A percentile compares a stretch with the other conserved stretches of the same genome.
These are phyloP conservation scores for Solanum virginianum DNA, from an alignment of 257 asterid genomes.

Conservation along the genomic window DNA sequence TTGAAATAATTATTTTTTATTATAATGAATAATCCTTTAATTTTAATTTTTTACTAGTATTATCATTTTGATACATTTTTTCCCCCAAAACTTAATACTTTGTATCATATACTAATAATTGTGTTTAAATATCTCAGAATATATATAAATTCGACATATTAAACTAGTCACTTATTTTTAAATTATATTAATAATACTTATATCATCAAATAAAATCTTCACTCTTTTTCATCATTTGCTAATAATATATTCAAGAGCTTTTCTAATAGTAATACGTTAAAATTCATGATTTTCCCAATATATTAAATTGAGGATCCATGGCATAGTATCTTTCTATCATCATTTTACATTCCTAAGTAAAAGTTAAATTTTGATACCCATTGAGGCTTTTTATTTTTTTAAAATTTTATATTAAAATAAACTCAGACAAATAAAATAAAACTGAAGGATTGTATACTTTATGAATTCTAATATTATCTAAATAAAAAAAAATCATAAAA, in stretches of 20 bases:
- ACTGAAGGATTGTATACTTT: neutral
- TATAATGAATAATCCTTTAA: no score
- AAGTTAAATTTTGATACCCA: no score
- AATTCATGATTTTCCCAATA: no score
- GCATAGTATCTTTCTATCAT: no score
- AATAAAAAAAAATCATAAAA: neutral
- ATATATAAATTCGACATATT: neutral
- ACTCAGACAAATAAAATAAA: neutral
- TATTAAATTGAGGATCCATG: no score
- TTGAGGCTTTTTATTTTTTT: no score
- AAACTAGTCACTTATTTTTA: neutral
- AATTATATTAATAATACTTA: neutral
- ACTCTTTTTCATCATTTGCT: neutral
- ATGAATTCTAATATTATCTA: neutral
- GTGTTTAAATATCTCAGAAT: neutral
- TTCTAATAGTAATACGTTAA: no score
- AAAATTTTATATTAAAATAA: neutral
- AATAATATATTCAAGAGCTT: neutral
- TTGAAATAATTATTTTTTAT: no score
- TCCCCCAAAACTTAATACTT: no score
- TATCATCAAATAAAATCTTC: neutral
- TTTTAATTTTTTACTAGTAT: no score
- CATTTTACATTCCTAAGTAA: no score
- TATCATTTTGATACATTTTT: no score
- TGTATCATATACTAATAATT: neutral